These are phyloP conservation scores for Sporothrix brunneoviolacea DNA, from an alignment of 2,329 filamentous ascomycete species.

Conservation along the genomic window DNA sequence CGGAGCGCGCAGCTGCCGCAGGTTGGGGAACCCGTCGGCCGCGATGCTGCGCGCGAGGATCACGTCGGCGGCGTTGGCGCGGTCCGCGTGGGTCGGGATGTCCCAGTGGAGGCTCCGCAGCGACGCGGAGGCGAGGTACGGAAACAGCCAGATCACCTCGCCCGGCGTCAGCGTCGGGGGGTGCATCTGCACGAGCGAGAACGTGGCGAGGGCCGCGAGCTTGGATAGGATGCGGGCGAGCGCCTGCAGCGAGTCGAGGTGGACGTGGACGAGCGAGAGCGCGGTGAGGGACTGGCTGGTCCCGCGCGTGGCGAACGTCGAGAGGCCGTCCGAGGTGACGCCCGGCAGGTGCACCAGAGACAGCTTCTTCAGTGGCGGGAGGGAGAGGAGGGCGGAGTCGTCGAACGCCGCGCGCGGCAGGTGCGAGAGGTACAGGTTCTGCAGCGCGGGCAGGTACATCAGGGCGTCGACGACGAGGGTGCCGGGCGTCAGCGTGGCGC, in stretches of 20 bases:
- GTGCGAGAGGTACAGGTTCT: conserved; percentile 53
- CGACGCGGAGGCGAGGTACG: conserved; percentile 52
- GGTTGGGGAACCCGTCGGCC: conserved; percentile 54
- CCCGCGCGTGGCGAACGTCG: conserved; percentile 46
- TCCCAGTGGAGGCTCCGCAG: conserved; percentile 57
- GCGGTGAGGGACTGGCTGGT: conserved; percentile 39
- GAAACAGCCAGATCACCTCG: conserved; percentile 55
- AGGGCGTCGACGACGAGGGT: conserved; percentile 46
- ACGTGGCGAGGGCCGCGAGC: conserved; percentile 40
- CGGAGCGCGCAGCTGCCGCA: conserved; percentile 55
- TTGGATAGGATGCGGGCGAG: conserved; percentile 55
- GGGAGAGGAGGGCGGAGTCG: conserved; percentile 46
- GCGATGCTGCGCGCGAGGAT: conserved; percentile 59
- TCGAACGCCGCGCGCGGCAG: conserved; percentile 51
- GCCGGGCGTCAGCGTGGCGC: conserved; percentile 47
- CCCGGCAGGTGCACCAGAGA: conserved; percentile 50
- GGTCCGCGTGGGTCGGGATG: conserved; percentile 44
- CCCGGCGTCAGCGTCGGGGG: conserved; percentile 50
- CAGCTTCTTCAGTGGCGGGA: conserved; percentile 50
- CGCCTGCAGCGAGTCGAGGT: conserved; percentile 49
- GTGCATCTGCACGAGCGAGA: conserved; percentile 49
- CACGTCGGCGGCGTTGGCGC: conserved; percentile 46
- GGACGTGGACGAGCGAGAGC: conserved; percentile 50
- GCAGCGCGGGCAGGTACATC: conserved; percentile 44
- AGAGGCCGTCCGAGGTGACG: conserved; percentile 49